Evolutionary conservation across 75 land plant genomes (phyloP).

Genomic region (Isoetes taiwanensis): DNA sequence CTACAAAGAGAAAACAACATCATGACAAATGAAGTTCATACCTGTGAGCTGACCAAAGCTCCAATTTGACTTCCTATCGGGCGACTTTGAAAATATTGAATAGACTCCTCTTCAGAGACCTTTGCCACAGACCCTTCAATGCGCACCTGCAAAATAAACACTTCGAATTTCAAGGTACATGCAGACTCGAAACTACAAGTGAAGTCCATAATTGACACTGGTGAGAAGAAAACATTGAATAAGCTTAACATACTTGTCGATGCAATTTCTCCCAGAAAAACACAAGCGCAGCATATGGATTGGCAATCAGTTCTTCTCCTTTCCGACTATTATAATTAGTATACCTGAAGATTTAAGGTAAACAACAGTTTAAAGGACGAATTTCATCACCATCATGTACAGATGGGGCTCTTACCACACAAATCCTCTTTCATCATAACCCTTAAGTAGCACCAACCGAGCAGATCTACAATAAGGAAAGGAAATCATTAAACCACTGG

Average conservation of each 20-base stretch:
- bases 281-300: slow-evolving; percentile 74
- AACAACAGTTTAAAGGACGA: too few species aligned
- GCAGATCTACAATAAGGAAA: slow-evolving; percentile 71
- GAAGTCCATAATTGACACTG: too few species aligned
- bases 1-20: too few species aligned
- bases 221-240: too few species aligned
- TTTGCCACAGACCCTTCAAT: slow-evolving; percentile 74
- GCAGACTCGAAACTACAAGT: too few species aligned
- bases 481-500: too few species aligned
- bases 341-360: too few species aligned
- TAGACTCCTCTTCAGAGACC: slow-evolving; percentile 86
- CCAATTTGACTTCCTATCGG: slow-evolving; percentile 95
- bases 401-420: slow-evolving; percentile 54
- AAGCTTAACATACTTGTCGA: slow-evolving; percentile 57
- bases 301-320: slow-evolving; percentile 55
- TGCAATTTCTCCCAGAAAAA: slow-evolving; percentile 80
- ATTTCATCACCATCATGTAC: not conserved
- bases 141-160: slow-evolving; percentile 84
- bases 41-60: slow-evolving; percentile 91
- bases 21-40: slow-evolving; percentile 8
- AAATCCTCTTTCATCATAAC: slow-evolving; percentile 78
- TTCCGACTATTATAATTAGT: slow-evolving; percentile 86
- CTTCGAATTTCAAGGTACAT: too few species aligned
- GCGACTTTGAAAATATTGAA: slow-evolving; percentile 86
- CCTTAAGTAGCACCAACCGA: slow-evolving; percentile 79